phyloP scores from a whole-genome alignment of 805 yeast species.

The Jamesozyma gamospora region DNA sequence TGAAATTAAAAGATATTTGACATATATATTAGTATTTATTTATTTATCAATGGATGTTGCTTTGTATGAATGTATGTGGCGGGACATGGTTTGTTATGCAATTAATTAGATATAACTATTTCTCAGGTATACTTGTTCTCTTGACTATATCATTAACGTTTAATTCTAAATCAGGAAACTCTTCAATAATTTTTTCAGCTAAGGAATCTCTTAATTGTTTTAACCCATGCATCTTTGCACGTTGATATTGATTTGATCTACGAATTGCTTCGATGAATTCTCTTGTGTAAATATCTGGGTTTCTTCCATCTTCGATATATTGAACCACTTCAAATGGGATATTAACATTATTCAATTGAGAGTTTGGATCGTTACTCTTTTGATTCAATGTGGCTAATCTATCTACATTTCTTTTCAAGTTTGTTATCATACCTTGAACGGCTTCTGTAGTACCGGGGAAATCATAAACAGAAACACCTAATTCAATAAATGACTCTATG shows the following conservation, averaged over 20 bases:
- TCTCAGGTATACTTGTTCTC: slow-evolving; percentile 24
- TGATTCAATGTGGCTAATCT: slow-evolving; percentile 30
- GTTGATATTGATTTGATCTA: slow-evolving; percentile 74
- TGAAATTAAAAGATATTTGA: no score
- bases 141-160: slow-evolving; percentile 47
- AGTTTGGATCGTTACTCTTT: slow-evolving; percentile 24
- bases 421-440: slow-evolving; percentile 40
- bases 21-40: no score
- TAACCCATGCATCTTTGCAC: slow-evolving; percentile 75
- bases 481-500: slow-evolving; percentile 74
- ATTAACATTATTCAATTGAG: slow-evolving; percentile 33
- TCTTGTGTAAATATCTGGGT: slow-evolving; percentile 93
- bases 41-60: no score
- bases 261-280: slow-evolving; percentile 94
- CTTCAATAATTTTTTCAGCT: slow-evolving; percentile 58
- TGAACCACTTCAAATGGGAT: slow-evolving; percentile 80
- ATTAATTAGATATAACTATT: no score
- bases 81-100: no score
- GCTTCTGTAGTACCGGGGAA: slow-evolving; percentile 83
- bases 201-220: slow-evolving; percentile 51
- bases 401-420: slow-evolving; percentile 34
- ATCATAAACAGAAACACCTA: slow-evolving; percentile 89
- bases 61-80: no score
- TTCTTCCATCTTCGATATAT: slow-evolving; percentile 91
- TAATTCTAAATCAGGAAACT: slow-evolving; percentile 64